Conservation (phyloP, 73 alveolate species). For the Durusdinium trenchii region DNA sequence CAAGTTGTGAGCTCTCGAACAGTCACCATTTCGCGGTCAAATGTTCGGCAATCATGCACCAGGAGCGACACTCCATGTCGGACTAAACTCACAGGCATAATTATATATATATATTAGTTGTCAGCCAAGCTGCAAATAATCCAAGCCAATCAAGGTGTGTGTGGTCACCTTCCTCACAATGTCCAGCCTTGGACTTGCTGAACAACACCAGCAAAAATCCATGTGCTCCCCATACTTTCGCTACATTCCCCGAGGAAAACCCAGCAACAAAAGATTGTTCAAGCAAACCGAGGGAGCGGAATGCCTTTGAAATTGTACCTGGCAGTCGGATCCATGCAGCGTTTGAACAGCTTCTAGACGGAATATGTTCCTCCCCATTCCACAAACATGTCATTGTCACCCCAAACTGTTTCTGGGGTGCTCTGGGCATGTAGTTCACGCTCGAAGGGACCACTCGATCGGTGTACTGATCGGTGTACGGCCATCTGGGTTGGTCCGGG, state of each 20-base stretch:
- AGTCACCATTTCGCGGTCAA: too few relatives aligned
- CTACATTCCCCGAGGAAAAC: too few relatives aligned
- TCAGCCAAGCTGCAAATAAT: constrained; percentile 96
- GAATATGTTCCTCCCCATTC: not conserved
- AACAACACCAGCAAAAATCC: not conserved
- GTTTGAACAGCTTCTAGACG: not conserved
- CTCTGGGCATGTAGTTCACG: too few relatives aligned
- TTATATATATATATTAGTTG: too few relatives aligned
- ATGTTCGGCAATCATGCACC: too few relatives aligned
- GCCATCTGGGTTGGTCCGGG: constrained; percentile 97
- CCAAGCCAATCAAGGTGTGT: constrained; percentile 99
- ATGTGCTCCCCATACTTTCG: not conserved
- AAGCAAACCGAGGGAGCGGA: too few relatives aligned
- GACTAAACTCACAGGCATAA: too few relatives aligned
- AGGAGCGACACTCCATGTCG: too few relatives aligned
- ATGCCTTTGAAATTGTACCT: constrained; percentile 95
- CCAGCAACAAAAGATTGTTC: too few relatives aligned
- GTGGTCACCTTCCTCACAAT: constrained; percentile 96
- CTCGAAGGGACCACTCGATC: too few relatives aligned
- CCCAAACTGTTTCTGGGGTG: not conserved
- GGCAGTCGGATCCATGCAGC: not conserved
- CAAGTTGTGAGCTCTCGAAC: too few relatives aligned
- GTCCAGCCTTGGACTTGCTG: constrained; percentile 34
- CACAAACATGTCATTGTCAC: not conserved
- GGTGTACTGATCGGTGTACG: too few relatives aligned